Percentiles rank a stretch among this genome's conserved stretches.
phyloP scores from a whole-genome alignment of 805 yeast genomes.

The Saturnispora gosingensis region DNA sequence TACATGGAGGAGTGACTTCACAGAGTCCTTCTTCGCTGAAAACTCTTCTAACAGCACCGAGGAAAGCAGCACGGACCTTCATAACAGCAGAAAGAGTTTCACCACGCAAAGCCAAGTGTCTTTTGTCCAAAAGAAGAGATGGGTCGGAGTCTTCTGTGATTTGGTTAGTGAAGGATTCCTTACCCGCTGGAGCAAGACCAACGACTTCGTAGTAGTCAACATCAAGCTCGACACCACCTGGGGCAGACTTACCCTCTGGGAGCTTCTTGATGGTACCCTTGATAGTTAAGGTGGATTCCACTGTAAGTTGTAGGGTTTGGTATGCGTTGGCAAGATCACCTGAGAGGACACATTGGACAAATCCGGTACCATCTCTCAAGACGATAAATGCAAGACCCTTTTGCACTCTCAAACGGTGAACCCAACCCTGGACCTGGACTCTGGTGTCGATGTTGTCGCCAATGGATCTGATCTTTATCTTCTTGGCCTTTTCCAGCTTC shows the following conservation, averaged over 20 bases:
- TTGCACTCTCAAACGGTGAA: constrained; percentile 87
- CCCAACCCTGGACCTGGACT: constrained; percentile 85
- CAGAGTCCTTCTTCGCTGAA: constrained; percentile 63
- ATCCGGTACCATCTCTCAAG: constrained; percentile 93
- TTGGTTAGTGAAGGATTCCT: constrained; percentile 89
- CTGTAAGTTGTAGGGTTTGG: constrained; percentile 73
- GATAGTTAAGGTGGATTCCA: constrained; percentile 76
- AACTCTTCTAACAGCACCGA: constrained; percentile 66
- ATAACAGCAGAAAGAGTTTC: constrained; percentile 86
- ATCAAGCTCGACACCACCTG: constrained; percentile 90
- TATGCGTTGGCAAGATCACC: constrained; percentile 92
- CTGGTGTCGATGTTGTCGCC: constrained; percentile 52
- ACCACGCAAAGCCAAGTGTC: constrained; percentile 95
- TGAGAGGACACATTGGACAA: constrained; percentile 71
- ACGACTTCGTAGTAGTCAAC: constrained; percentile 85
- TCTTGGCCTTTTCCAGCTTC: constrained; percentile 59
- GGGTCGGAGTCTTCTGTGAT: constrained; percentile 93
- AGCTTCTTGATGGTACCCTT: constrained; percentile 74
- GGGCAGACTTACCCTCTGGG: constrained; percentile 95
- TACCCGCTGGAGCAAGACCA: constrained; percentile 95
- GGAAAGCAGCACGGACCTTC: constrained; percentile 83
- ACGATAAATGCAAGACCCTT: constrained; percentile 88
- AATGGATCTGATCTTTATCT: constrained; percentile 53
- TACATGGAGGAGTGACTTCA: constrained; percentile 98
- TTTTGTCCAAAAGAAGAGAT: constrained; percentile 81